Base-by-base conservation (phyloP, 441 rosid genomes). In the Brassica hybrid region DNA sequence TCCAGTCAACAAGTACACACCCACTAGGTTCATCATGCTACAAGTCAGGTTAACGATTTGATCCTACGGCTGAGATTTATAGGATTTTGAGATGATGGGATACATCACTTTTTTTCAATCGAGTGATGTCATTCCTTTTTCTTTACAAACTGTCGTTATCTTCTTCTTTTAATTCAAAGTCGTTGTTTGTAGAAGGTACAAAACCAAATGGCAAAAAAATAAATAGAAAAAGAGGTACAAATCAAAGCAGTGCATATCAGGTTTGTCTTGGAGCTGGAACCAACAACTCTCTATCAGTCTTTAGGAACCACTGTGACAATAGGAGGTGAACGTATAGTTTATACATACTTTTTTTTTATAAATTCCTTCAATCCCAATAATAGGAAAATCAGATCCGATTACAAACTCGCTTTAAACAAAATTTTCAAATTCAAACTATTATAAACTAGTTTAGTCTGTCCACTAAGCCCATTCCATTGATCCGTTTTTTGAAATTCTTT, bases 1-100 rank as follows among this genome's bases (percentile, higher is more conserved):
- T 76, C 30, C 27, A 14, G 64, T 76, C 64, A 69, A 59, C 73
- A 67, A 17, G 32, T 16, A 67, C 45, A 19, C 21, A 21, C 23
- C 18, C 62, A 73, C 36, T 72, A 3, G 69, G 52, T 73, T 72
- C 21, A 30, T 18, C 59, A 17, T 7, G 32, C 7, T 7, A 61
- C 10, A 3, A 25, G 61, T 45, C 27, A 27, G 5, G 8, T 3
- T 7, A 7, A 16, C 21, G 19, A 52, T 52, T 6, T 60, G 8
- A 62, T 62, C 19, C 43, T 30, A 62, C 66, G 11, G 21, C 43
- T 62, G 43, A 62, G 66, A 30, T 30, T 30, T 7, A 6, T 7
- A 58, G 2, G 41, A 61, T n/a, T 30, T 30, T 62, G 1, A 7
- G 66, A 62, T 48, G n/a, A 45, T 45, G 0, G 52, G 52, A 12